Evolutionary conservation across 1,284 basidiomycete genomes (phyloP).

Genomic region (Rhodotorula sp.): DNA sequence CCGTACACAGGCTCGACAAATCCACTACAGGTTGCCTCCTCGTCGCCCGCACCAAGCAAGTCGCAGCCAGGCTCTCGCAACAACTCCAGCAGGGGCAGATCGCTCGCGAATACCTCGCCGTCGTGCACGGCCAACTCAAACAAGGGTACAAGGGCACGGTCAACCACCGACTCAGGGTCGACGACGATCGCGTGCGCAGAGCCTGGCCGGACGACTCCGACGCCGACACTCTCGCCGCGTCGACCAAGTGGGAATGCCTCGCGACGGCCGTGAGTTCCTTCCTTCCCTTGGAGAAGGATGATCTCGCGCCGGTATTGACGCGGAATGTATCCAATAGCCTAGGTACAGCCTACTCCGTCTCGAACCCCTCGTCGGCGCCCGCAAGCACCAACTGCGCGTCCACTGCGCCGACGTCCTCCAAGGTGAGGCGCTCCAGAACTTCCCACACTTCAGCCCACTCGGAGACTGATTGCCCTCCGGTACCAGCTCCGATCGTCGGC

Average conservation of each 20-base stretch:
- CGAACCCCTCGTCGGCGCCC: slow-evolving; percentile 22
- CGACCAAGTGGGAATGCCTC: slow-evolving; percentile 33
- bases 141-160: slow-evolving; percentile 24
- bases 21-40: slow-evolving; percentile 27
- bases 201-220: slow-evolving; percentile 3
- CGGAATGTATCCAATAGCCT: background rate
- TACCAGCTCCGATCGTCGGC: slow-evolving; percentile 34
- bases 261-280: slow-evolving; percentile 9
- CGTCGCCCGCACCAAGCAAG: slow-evolving; percentile 16
- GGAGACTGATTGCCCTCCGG: background rate
- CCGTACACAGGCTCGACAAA: slow-evolving; percentile 38
- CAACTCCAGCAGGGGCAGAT: slow-evolving; percentile 28
- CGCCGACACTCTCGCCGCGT: slow-evolving; percentile 20
- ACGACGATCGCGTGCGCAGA: slow-evolving; percentile 30
- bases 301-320: background rate
- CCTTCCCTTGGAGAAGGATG: background rate
- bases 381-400: slow-evolving; percentile 39
- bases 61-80: slow-evolving; percentile 16
- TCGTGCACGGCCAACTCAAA: slow-evolving; percentile 33
- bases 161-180: slow-evolving; percentile 12
- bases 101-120: slow-evolving; percentile 28
- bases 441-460: fast-evolving
- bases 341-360: slow-evolving; percentile 22
- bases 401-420: slow-evolving; percentile 29
- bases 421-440: slow-evolving; percentile 9